These are phyloP conservation scores for Trichopus zeylanicus DNA, from an alignment of 116 monocot genomes.

Conservation along the genomic window DNA sequence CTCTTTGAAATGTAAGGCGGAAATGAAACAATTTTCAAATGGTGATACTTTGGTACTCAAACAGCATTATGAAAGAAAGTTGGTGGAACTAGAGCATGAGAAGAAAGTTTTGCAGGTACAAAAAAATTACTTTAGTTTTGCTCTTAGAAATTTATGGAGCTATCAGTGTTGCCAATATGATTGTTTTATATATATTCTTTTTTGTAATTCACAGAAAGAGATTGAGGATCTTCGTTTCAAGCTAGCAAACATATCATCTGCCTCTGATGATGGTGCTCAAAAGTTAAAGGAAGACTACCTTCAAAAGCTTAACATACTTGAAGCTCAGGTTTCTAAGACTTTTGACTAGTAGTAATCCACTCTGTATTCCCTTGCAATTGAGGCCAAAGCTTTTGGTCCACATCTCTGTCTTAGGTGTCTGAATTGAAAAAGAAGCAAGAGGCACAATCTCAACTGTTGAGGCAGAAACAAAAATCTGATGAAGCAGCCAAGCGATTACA, in stretches of 20 bases:
- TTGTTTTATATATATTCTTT: neutral
- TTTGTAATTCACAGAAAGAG: constrained; percentile 52
- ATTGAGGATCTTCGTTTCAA: constrained; percentile 75
- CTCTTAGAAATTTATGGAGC: neutral
- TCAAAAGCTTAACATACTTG: constrained; percentile 80
- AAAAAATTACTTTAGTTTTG: neutral
- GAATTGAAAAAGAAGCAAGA: constrained; percentile 96
- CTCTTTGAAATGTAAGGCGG: constrained; percentile 43
- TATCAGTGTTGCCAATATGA: neutral
- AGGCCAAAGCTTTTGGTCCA: no score
- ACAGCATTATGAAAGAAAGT: constrained; percentile 92
- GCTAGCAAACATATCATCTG: constrained; percentile 55
- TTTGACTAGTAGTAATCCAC: neutral
- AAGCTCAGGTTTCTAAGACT: constrained; percentile 60
- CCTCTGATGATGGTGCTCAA: constrained; percentile 69
- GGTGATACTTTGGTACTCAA: constrained; percentile 60
- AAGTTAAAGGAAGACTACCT: constrained; percentile 89
- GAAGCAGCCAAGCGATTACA: constrained; percentile 80
- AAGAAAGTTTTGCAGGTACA: constrained; percentile 80
- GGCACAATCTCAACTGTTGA: constrained; percentile 74
- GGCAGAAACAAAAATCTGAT: constrained; percentile 93
- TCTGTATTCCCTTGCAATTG: no score
- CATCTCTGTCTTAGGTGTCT: constrained; percentile 38
- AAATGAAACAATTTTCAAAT: constrained; percentile 81
- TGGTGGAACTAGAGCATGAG: constrained; percentile 81